Evolutionary conservation across 108 stramenopile genomes (phyloP).

Genomic region (Mediolabrus comicus): DNA sequence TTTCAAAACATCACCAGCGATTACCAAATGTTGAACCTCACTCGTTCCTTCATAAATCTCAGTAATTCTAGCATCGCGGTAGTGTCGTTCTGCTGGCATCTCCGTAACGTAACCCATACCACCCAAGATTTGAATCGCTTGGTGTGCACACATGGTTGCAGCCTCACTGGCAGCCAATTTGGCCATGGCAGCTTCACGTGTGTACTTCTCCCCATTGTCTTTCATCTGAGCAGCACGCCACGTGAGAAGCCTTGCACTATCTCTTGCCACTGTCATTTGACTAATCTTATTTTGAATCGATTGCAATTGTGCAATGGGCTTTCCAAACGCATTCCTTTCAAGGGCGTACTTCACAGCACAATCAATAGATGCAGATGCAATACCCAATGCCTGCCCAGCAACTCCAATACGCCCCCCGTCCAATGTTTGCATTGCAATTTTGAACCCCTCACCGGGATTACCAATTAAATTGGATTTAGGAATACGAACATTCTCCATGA

Average conservation of each 20-base stretch:
- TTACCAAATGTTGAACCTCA: conserved; percentile 95
- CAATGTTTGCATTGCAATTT: conserved; percentile 96
- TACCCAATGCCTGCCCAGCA: conserved; percentile 93
- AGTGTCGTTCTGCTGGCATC: conserved; percentile 97
- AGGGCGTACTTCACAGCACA: conserved; percentile 94
- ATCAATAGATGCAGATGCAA: conserved; percentile 93
- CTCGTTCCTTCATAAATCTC: conserved; percentile 98
- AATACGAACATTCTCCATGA: conserved; percentile 91
- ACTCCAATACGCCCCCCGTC: conserved; percentile 97
- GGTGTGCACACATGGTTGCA: conserved; percentile 94
- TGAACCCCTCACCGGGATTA: conserved; percentile 89
- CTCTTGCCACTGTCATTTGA: conserved; percentile 83
- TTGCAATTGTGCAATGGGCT: conserved; percentile 91
- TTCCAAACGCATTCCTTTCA: conserved; percentile 92
- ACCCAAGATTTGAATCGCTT: conserved; percentile 94
- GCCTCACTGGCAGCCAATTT: conserved; percentile 94
- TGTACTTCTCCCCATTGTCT: conserved; percentile 78
- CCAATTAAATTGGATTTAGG: conserved; percentile 84
- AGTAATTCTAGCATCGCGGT: conserved; percentile 97
- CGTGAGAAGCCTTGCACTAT: conserved; percentile 92
- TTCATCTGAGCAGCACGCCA: conserved; percentile 94
- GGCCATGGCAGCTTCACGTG: conserved; percentile 96
- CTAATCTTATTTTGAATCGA: conserved; percentile 92
- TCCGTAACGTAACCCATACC: conserved; percentile 97
- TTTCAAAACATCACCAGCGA: conserved; percentile 92